phyloP scores from a whole-genome alignment of 306 rosid genomes.

The Erythrophleum fordii region DNA sequence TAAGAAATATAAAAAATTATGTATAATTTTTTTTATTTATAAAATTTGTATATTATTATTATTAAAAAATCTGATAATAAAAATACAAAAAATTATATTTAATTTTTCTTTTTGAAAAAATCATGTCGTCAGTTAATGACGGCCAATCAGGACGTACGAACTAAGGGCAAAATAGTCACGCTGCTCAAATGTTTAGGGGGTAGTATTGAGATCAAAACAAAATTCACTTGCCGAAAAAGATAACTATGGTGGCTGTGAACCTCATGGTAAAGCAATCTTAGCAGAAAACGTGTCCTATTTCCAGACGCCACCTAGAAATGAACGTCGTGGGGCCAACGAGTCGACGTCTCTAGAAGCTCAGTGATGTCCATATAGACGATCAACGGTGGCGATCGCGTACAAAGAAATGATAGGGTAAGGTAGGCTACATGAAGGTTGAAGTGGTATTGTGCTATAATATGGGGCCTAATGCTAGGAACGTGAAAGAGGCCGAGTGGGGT shows the following conservation, averaged over 20 bases:
- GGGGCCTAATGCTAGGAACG: background rate
- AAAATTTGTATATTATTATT: no score
- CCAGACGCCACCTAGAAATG: background rate
- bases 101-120: no score
- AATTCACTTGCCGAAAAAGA: background rate
- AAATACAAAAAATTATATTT: no score
- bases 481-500: background rate
- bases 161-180: conserved; percentile 19
- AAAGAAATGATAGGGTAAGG: background rate
- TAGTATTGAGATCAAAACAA: background rate
- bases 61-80: background rate
- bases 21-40: no score
- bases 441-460: background rate
- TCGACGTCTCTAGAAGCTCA: background rate
- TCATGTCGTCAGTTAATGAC: background rate
- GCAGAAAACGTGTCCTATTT: background rate
- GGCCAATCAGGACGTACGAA: background rate
- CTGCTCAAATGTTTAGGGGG: background rate
- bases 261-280: background rate
- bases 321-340: background rate
- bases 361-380: background rate
- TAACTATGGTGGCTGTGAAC: background rate
- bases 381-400: background rate
- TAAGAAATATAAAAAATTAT: no score
- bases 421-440: background rate